Percentiles rank a stretch among this genome's conserved stretches.
Evolutionary conservation across 1,284 basidiomycete genomes (phyloP).

Genomic region (Ceratobasidium sp.): DNA sequence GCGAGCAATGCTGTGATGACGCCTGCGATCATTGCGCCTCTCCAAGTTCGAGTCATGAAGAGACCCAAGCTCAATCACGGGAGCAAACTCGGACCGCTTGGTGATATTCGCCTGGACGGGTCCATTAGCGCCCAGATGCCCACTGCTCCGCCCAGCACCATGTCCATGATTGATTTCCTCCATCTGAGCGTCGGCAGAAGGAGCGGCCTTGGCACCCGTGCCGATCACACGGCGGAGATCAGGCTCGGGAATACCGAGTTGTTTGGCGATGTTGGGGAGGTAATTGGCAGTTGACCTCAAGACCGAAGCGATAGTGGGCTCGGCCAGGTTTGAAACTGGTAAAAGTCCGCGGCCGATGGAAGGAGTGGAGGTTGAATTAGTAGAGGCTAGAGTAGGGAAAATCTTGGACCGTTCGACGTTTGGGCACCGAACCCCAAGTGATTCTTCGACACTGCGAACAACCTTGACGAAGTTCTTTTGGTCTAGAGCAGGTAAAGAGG

Average conservation of each 20-base stretch:
- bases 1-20: too few species aligned
- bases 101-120: too few species aligned
- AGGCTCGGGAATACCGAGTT: constrained; percentile 25
- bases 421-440: constrained; percentile 59
- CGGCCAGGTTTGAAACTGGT: constrained; percentile 44
- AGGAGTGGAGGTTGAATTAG: constrained; percentile 43
- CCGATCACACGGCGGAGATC: too few species aligned
- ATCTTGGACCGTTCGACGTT: neutral
- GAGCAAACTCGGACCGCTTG: too few species aligned
- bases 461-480: constrained; percentile 73
- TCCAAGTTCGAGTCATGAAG: too few species aligned
- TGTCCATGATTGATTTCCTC: too few species aligned
- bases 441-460: constrained; percentile 66
- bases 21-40: too few species aligned
- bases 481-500: constrained; percentile 52
- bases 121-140: too few species aligned
- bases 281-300: constrained; percentile 32
- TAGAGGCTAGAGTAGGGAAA: constrained; percentile 44
- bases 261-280: neutral
- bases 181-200: too few species aligned
- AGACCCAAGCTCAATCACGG: too few species aligned
- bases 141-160: too few species aligned
- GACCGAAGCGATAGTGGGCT: constrained; percentile 48
- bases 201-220: too few species aligned
- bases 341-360: neutral